These are phyloP conservation scores for Elsinoe batatas DNA, from an alignment of 2,329 filamentous ascomycete genomes.

Conservation along the genomic window DNA sequence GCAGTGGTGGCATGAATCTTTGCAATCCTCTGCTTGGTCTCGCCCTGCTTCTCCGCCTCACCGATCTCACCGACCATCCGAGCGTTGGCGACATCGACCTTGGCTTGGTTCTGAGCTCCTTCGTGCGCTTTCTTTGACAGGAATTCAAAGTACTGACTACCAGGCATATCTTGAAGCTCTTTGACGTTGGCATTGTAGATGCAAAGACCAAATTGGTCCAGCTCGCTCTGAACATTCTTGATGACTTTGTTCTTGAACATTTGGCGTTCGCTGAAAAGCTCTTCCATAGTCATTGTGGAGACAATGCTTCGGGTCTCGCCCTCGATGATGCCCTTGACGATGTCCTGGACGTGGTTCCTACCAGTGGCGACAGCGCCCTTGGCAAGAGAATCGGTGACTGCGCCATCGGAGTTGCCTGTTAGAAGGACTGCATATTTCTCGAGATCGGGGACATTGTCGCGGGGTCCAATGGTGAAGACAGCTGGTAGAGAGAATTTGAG, in stretches of 20 bases:
- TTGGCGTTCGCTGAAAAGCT: slow-evolving; percentile 70
- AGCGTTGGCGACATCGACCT: slow-evolving; percentile 50
- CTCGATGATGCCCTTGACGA: slow-evolving; percentile 84
- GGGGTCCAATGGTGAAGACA: slow-evolving; percentile 76
- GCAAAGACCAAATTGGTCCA: slow-evolving; percentile 65
- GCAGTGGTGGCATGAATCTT: slow-evolving; percentile 82
- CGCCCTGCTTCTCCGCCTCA: slow-evolving; percentile 66
- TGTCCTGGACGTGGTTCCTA: slow-evolving; percentile 65
- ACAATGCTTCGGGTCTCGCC: slow-evolving; percentile 78
- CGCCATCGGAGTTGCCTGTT: slow-evolving; percentile 49
- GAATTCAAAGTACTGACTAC: slow-evolving; percentile 74
- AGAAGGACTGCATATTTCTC: slow-evolving; percentile 76
- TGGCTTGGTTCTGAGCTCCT: slow-evolving; percentile 71
- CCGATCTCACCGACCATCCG: slow-evolving; percentile 59
- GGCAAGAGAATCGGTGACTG: slow-evolving; percentile 23
- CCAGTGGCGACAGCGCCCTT: slow-evolving; percentile 35
- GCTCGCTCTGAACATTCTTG: slow-evolving; percentile 61
- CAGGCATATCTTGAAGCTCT: slow-evolving; percentile 72
- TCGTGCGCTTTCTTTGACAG: slow-evolving; percentile 77
- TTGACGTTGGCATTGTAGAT: slow-evolving; percentile 70
- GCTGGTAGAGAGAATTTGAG: slow-evolving; percentile 72
- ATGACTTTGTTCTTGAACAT: slow-evolving; percentile 62
- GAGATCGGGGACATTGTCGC: slow-evolving; percentile 59
- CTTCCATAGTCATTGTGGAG: slow-evolving; percentile 85
- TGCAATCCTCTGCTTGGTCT: slow-evolving; percentile 75